Evolutionary conservation across 164 flowering plant genomes (phyloP).

Genomic region (Chloranthus sessilifolius): DNA sequence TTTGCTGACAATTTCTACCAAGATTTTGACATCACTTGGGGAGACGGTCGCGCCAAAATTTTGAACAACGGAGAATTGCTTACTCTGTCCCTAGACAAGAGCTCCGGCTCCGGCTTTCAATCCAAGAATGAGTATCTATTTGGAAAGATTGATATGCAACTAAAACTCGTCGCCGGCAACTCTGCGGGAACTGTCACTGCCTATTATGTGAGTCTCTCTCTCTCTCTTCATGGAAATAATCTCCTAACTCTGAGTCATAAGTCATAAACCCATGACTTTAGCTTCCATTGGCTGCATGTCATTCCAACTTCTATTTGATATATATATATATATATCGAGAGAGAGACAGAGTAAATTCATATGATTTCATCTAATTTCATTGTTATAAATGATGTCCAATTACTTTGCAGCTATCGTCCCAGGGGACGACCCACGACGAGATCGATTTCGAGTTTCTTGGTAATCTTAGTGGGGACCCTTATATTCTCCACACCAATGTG

Average conservation of each 20-base stretch:
- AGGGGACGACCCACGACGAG: conserved; percentile 4
- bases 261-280: too few relatives aligned
- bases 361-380: background rate
- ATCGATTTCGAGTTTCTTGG: conserved; percentile 12
- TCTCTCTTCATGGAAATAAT: too few relatives aligned
- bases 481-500: conserved; percentile 10
- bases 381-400: background rate
- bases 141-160: conserved; percentile 28
- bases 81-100: conserved; percentile 25
- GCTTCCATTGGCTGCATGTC: too few relatives aligned
- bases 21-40: conserved; percentile 10
- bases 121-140: conserved; percentile 29
- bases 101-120: conserved; percentile 30
- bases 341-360: too few relatives aligned
- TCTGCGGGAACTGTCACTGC: conserved; percentile 41
- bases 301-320: too few relatives aligned
- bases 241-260: too few relatives aligned
- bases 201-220: conserved; percentile 22
- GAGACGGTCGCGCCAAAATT: conserved; percentile 6
- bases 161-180: conserved; percentile 37
- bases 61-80: conserved; percentile 14
- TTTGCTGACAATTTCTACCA: conserved; percentile 3
- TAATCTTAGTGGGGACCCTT: conserved; percentile 10
- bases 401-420: conserved; percentile 5
- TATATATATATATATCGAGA: too few relatives aligned